Conservation (phyloP, 768 basidiomycete genomes). For the Lentinus tigrinus region DNA sequence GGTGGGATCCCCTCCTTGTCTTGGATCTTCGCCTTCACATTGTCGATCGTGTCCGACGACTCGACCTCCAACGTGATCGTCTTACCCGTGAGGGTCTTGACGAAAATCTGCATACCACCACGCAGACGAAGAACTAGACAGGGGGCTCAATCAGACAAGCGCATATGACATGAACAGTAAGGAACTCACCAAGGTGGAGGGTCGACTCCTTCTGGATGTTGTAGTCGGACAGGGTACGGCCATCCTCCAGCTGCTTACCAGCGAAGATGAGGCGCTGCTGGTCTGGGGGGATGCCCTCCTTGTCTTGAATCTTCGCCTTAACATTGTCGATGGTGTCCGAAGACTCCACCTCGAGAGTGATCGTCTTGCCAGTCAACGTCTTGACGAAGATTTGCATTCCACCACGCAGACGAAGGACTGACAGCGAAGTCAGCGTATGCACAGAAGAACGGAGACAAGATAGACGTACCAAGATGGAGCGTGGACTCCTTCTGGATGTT, state of each 20-base stretch:
- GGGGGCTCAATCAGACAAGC: background rate
- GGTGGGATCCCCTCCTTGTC: constrained; percentile 33
- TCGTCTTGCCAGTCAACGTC: constrained; percentile 86
- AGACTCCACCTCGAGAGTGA: constrained; percentile 89
- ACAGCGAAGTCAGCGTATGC: background rate
- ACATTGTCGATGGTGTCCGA: constrained; percentile 93
- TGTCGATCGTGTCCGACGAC: constrained; percentile 32
- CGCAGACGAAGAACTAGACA: constrained; percentile 39
- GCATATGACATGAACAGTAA: background rate
- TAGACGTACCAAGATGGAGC: constrained; percentile 53
- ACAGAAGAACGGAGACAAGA: background rate
- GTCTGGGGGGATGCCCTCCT: constrained; percentile 80
- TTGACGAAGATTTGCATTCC: constrained; percentile 92
- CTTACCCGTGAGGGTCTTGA: constrained; percentile 52
- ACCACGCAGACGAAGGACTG: constrained; percentile 81
- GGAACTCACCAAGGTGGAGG: constrained; percentile 26
- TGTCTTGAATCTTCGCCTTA: constrained; percentile 77
- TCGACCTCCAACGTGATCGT: constrained; percentile 57
- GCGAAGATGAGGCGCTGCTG: constrained; percentile 91
- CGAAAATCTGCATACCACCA: constrained; percentile 45
- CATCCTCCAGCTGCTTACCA: constrained; percentile 60
- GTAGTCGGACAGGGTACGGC: constrained; percentile 39
- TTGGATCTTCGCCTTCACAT: constrained; percentile 33
- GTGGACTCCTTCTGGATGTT: constrained; percentile 91
- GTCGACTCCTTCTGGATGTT: constrained; percentile 34